Evolutionary conservation across 1,284 basidiomycete species (phyloP).

Genomic region (Boletus semigastroideus): DNA sequence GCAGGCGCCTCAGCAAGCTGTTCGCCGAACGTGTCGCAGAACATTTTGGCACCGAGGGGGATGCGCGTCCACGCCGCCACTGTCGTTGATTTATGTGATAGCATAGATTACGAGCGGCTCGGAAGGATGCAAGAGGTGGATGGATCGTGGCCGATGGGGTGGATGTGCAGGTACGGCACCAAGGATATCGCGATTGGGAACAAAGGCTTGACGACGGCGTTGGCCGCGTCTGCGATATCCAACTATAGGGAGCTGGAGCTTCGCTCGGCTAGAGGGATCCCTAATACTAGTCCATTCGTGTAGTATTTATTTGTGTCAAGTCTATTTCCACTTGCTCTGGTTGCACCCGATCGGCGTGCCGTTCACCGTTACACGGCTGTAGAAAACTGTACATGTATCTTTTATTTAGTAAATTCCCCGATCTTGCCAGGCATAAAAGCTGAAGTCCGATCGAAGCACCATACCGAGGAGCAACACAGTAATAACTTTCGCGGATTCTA

Average conservation of each 20-base stretch:
- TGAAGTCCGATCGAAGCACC: no score
- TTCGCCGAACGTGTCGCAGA: constrained; percentile 20
- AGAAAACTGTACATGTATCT: no score
- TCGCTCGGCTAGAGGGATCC: constrained; percentile 8
- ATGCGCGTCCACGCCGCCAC: constrained; percentile 20
- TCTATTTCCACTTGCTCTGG: no score
- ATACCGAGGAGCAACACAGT: no score
- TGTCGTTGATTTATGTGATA: constrained; percentile 15
- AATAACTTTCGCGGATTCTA: no score
- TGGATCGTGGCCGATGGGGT: constrained; percentile 24
- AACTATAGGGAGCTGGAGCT: constrained; percentile 18
- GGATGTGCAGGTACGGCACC: constrained; percentile 14
- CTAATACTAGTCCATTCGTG: no score
- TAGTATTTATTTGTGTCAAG: neutral
- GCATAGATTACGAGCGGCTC: constrained; percentile 19
- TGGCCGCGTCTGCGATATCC: constrained; percentile 18
- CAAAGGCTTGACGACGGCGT: constrained; percentile 22
- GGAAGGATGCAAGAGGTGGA: constrained; percentile 18
- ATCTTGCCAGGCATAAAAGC: no score
- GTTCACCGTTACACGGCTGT: no score
- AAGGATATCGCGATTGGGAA: constrained; percentile 14
- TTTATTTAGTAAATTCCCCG: no score
- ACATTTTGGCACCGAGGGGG: constrained; percentile 21
- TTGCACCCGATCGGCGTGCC: no score
- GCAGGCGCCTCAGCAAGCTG: constrained; percentile 11